phyloP scores from a whole-genome alignment of 176 grass and related monocot species.

The Cenchrus americanus region DNA sequence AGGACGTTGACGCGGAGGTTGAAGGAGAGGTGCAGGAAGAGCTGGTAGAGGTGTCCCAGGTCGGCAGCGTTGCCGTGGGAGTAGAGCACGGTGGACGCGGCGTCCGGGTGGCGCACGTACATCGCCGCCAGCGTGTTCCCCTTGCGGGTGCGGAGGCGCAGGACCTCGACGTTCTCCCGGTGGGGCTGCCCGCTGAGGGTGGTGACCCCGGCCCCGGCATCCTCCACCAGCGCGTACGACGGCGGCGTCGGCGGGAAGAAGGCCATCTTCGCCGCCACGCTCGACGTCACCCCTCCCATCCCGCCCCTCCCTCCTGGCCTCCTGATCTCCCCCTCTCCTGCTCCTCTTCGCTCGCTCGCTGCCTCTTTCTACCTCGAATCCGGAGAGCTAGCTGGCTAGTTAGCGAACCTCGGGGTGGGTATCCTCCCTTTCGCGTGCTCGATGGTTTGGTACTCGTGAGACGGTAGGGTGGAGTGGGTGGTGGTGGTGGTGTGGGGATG shows the following conservation, averaged over 20 bases:
- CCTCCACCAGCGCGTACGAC: slow-evolving; percentile 75
- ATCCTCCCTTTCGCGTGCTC: slow-evolving; percentile 31
- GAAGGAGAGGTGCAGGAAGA: slow-evolving; percentile 89
- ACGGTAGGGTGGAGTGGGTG: background rate
- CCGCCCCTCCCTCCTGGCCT: background rate
- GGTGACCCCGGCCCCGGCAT: slow-evolving; percentile 56
- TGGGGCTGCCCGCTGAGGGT: slow-evolving; percentile 69
- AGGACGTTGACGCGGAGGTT: slow-evolving; percentile 88
- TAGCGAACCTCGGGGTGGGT: slow-evolving; percentile 21
- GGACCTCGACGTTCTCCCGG: slow-evolving; percentile 88
- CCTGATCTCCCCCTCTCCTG: background rate
- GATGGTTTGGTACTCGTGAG: slow-evolving; percentile 18
- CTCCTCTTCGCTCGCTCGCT: background rate
- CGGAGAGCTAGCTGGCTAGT: slow-evolving; percentile 22
- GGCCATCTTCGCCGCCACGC: slow-evolving; percentile 91
- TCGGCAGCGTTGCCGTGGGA: slow-evolving; percentile 95
- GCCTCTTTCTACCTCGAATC: slow-evolving; percentile 5
- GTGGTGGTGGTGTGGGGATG: background rate
- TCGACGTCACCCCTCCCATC: slow-evolving; percentile 96
- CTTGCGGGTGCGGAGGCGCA: slow-evolving; percentile 64
- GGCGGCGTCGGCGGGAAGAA: slow-evolving; percentile 94
- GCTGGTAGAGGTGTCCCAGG: slow-evolving; percentile 89
- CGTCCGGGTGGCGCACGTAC: slow-evolving; percentile 81
- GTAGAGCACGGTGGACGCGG: slow-evolving; percentile 75
- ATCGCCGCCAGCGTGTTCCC: slow-evolving; percentile 68